Base-by-base conservation (phyloP, 176 grass and related monocot species). In the Echinochloa phyllopogon region DNA sequence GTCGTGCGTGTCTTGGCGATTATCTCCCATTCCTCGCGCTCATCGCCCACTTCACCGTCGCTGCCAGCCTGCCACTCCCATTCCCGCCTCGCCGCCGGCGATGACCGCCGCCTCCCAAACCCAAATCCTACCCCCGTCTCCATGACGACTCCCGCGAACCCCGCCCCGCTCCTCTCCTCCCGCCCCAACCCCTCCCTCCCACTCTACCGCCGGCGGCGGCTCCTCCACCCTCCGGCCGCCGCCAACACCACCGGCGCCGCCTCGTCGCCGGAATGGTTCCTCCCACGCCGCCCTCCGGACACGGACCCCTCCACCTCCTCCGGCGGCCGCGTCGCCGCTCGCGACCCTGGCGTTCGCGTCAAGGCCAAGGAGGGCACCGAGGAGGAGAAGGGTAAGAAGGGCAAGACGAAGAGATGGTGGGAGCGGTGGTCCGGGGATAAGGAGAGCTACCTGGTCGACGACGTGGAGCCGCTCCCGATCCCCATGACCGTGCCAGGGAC, bases 361-460 rank as follows among this genome's bases (percentile, higher is more conserved):
- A 87, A 78, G 37, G 93, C 96, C 44, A 90, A 94, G 86, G 93
- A 96, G 86, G 89, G 73, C 9, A 63, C 62, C 39, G 88, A 81
- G 21, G 73, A 77, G 74, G 62, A 83, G 84, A 76, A 86, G 76
- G 77, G 60, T 81, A 89, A 86, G 68, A 61, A 73, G 74, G 69
- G 66, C 0, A 78, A 63, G 12, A 56, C 81, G 76, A 80, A 68
- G 79, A 87, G 86, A 60, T 93, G 90, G 93, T 99, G 96, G 96
- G 92, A 94, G 53, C 88, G 89, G 75, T 97, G 91, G 91, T 99
- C 96, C 18, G 23, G 91, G 18, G 91, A 99, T 66, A 89, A 59
- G 84, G 96, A 99, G 94, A 99, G 96, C 85, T 99, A 96, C 87
- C 81, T 99, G 13, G 86, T 84, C 3, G 90, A 99, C 65, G 88